Base-by-base conservation (phyloP, 2,329 filamentous ascomycete genomes). In the Exserohilum rostratum region DNA sequence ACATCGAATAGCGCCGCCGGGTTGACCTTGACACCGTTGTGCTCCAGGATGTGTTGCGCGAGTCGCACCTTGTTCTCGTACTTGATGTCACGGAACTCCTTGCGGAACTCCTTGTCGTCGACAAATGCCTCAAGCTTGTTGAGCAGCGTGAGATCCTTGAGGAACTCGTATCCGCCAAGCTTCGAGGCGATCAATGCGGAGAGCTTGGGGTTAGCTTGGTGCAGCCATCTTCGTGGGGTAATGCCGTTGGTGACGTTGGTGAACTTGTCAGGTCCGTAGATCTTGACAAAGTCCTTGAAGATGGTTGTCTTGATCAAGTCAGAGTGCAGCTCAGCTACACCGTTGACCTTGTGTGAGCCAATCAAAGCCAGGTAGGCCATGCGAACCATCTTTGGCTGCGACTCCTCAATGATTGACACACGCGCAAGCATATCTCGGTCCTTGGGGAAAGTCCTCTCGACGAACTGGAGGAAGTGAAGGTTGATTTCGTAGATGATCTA, bases 221-320 rank as follows among this genome's bases (percentile, higher is more conserved):
- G 93, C 53, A 99, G 82, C 95, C 95, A 99, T 72, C 95, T 86
- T 68, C 95, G 86, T 10, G 95, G 95, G 0, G 95, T 99, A 73
- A 99, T 96, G 55, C 95, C 95, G 75, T 99, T 99, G 62, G 95
- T 99, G 61, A 99, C 93, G 68, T 99, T 99, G 53, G 91, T 96
- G 78, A 99, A 99, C 77, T 97, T 97, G 83, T 99, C 95, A 0
- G 89, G 89, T 2, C 95, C 95, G 68, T 95, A 99, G 62, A 99
- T 91, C 66, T 87, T 85, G 55, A 99, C 93, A 77, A 99, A 99
- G 76, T 99, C 95, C 77, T 95, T 97, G 86, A 99, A 98, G 66
- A 99, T 96, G n/a, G 95, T 99, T 0, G 93, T 96, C 82, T 95
- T 95, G 82, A 99, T 96, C 54, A 99, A 83, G 73, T 99, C 95